Percentiles rank a stretch among this genome's conserved stretches.
phyloP scores from a whole-genome alignment of 192 early-diverging fungal genomes.

The Coemansia pectinata region DNA sequence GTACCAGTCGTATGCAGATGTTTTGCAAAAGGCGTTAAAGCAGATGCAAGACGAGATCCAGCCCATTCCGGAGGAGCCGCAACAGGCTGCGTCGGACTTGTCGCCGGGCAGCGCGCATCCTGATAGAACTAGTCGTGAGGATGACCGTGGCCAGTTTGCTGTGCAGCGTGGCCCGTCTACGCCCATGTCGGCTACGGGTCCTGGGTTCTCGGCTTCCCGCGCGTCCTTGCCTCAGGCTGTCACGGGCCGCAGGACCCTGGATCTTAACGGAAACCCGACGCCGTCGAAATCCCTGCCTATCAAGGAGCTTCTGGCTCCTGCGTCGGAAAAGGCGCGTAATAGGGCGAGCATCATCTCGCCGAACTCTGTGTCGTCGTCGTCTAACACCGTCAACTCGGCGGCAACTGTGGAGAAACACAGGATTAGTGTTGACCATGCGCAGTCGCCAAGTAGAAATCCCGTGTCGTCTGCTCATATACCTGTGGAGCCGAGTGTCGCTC shows the following conservation, averaged over 20 bases:
- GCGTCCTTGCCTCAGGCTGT: constrained; percentile 28
- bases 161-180: constrained; percentile 2
- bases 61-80: constrained; percentile 46
- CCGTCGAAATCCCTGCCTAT: constrained; percentile 51
- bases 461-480: background rate
- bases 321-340: constrained; percentile 46
- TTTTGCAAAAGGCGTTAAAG: constrained; percentile 64
- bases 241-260: constrained; percentile 9
- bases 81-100: background rate
- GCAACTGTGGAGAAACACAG: background rate
- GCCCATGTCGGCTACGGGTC: background rate
- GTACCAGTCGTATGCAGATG: constrained; percentile 77
- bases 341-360: constrained; percentile 41
- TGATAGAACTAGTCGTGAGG: constrained; percentile 13
- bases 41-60: constrained; percentile 53
- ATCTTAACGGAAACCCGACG: constrained; percentile 32
- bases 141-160: background rate
- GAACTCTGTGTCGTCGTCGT: constrained; percentile 20
- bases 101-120: constrained; percentile 6
- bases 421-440: constrained; percentile 38
- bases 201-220: constrained; percentile 23
- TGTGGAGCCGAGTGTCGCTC: background rate
- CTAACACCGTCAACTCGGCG: constrained; percentile 16
- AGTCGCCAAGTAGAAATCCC: background rate
- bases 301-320: constrained; percentile 52